Base-by-base conservation (phyloP, 768 basidiomycete genomes). In the Rhizopogon vinicolor region DNA sequence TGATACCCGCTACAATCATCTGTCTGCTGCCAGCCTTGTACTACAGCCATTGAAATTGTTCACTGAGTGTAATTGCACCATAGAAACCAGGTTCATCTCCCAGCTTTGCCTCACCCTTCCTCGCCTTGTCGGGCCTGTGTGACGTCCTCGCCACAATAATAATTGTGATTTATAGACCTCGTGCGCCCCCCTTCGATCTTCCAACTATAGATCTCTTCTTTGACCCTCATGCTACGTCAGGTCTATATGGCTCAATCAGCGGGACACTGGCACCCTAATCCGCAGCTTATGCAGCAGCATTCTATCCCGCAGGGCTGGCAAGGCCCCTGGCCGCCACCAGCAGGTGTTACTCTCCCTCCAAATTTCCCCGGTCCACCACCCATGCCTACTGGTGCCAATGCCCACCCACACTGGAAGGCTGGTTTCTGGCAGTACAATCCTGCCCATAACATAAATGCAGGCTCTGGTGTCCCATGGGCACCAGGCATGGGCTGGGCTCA, bases 351-450 rank as follows among this genome's bases (percentile, higher is more conserved):
- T 9, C 64, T 72, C 41, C 74, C 74, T 13, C 65, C 69, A 13
- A 66, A 65, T 29, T 75, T 68, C 53, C 72, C 74, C 39, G 72
- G 70, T 4, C 78, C 81, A 7, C 83, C 86, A n/a, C 85, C 85
- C 14, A 72, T 77, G 14, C 84, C 85, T 5, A 58, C 75, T 5
- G 78, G 80, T 35, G 65, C 79, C 5, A 77, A 75, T 53, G 70
- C 72, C 1, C 75, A 77, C 54, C 58, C 65, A 3, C 46, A 57
- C n/a, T 84, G 83, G 83, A 74, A 78, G 31, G 71, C 74, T 5
- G 83, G 83, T 13, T 69, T 57, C 43, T 84, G 83, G 83, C 73
- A 78, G 40, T 74, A 69, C 56, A 82, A 82, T 60, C 78, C 81
- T 12, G 68, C 60, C 58, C 58, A 57, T 58, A 70, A 57, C 60